These are phyloP conservation scores for Yamadazyma olivae DNA, from an alignment of 805 yeast genomes.

Conservation along the genomic window DNA sequence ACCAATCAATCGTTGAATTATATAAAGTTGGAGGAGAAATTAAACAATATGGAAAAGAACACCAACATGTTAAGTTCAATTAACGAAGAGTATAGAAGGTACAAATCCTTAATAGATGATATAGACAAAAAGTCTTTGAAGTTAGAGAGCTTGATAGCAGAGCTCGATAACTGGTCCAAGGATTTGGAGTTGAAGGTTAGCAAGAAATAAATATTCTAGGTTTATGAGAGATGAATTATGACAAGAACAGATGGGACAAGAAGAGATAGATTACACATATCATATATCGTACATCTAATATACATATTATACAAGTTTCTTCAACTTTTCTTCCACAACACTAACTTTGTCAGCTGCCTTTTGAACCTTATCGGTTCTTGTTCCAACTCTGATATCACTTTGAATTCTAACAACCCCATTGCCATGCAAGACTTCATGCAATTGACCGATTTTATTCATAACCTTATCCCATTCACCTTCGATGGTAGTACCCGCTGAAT, in stretches of 20 bases:
- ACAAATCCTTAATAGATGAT: conserved; percentile 19
- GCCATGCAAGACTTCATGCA: conserved; percentile 68
- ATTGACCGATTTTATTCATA: conserved; percentile 69
- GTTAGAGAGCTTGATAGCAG: conserved; percentile 47
- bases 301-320: conserved; percentile 13
- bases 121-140: conserved; percentile 35
- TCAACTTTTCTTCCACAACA: conserved; percentile 53
- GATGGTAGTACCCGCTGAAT: conserved; percentile 90
- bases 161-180: conserved; percentile 59
- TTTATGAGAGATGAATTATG: background rate
- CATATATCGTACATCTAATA: conserved; percentile 7
- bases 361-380: conserved; percentile 74
- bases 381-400: conserved; percentile 83
- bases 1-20: conserved; percentile 57
- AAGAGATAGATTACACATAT: too few relatives aligned
- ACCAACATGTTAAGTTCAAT: conserved; percentile 22
- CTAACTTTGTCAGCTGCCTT: conserved; percentile 70
- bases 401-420: conserved; percentile 77
- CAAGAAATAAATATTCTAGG: background rate
- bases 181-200: conserved; percentile 3
- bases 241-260: background rate
- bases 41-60: conserved; percentile 44
- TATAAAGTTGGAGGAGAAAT: conserved; percentile 38
- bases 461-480: conserved; percentile 95
- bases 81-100: conserved; percentile 26